phyloP scores from a whole-genome alignment of 352 stramenopile species.

The Globisporangium takayamanum region DNA sequence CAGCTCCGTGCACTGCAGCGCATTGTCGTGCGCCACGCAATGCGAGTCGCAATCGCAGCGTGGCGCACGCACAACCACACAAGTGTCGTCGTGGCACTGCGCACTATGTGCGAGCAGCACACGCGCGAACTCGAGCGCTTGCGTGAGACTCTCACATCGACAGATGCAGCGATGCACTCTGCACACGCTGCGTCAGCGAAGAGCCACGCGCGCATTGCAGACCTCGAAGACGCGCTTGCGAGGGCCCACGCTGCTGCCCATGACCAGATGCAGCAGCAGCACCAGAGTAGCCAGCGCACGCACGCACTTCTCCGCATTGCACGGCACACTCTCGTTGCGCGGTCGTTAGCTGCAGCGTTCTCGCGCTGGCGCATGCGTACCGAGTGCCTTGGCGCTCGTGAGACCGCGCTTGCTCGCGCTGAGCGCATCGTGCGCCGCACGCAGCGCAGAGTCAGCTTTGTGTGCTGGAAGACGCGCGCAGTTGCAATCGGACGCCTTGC shows the following conservation, averaged over 20 bases:
- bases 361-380: constrained; percentile 18
- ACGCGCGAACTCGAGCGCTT: neutral
- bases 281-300: neutral
- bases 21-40: constrained; percentile 7
- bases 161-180: neutral
- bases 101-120: neutral
- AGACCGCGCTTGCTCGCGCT: constrained; percentile 8
- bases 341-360: constrained; percentile 13
- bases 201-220: neutral
- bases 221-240: constrained; percentile 1
- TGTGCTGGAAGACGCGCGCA: constrained; percentile 21
- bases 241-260: neutral
- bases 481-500: neutral
- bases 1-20: neutral
- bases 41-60: constrained; percentile 16
- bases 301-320: neutral
- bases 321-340: neutral
- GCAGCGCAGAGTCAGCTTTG: constrained; percentile 15
- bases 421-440: constrained; percentile 15
- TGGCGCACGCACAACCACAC: constrained; percentile 10
- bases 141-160: neutral
- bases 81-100: neutral
- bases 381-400: constrained; percentile 1
- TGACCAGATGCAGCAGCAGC: neutral
- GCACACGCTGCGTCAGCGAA: no score